Evolutionary conservation across 2,329 filamentous ascomycete genomes (phyloP), one percentile per base, ranked within the genome.

Genomic region (Huntiella savannae): DNA sequence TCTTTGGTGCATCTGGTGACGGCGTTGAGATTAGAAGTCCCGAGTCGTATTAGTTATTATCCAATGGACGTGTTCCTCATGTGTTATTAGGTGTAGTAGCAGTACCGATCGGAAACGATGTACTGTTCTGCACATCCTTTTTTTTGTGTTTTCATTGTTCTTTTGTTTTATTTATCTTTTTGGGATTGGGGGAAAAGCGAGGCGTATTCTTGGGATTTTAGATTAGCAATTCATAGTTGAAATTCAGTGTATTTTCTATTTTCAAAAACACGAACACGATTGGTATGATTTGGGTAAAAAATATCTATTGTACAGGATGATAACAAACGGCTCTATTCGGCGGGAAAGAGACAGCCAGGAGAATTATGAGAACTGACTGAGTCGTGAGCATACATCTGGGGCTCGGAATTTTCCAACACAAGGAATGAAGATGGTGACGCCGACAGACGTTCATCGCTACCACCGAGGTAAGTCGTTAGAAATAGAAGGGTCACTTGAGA

Each of bases 291-390:
- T 36, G 39, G 10, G 39, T 33, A 33, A 35, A 37, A 37, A 33
- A 41, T n/a, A 40, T 47, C 43, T 49, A 49, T 46, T 49, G 48
- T 49, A 49, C 48, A 47, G 17, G 46, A 47, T 49, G 19, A 47
- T 40, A 40, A 45, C 40, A 47, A 43, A 12, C 38, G 33, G 40
- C 16, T 16, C 5, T 28, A 28, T 28, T 28, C 6, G 22, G 6
- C 22, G 22, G 22, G 7, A 28, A 28, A 28, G 2, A 28, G 22
- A 28, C 22, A 28, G 7, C 22, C 22, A 28, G 22, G 22, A 28
- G 7, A 6, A 28, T 28, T 28, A 8, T 28, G 22, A 28, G 22
- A 28, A 28, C 22, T 28, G 22, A 8, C 22, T 28, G 22, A 28
- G 22, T 28, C 22, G 7, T 28, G 22, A 28, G 22, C 22, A 8